Conservation (phyloP, 2,329 filamentous ascomycete species). For the Colletotrichum costaricense region DNA sequence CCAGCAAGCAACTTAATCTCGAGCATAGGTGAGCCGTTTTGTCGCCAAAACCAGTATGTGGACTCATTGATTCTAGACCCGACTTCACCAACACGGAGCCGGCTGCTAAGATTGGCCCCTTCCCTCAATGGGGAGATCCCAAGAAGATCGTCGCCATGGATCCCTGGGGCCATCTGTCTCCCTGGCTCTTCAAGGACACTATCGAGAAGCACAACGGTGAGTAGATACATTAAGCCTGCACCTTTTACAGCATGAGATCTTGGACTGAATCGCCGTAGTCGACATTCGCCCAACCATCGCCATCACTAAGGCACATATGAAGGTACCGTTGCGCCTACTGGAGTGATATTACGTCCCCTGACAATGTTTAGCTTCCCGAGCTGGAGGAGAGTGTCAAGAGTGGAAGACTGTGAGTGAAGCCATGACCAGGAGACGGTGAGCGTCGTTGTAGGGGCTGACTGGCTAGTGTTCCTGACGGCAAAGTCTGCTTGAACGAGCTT, state of each 20-base stretch:
- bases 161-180: conserved; percentile 87
- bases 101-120: conserved; percentile 88
- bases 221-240: conserved; percentile 23
- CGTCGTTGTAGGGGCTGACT: background rate
- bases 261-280: conserved; percentile 53
- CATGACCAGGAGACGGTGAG: background rate
- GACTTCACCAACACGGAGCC: conserved; percentile 85
- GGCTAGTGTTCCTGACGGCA: conserved; percentile 76
- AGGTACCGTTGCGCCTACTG: conserved; percentile 50
- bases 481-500: conserved; percentile 85
- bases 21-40: conserved; percentile 72
- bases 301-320: conserved; percentile 94
- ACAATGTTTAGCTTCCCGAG: conserved; percentile 76
- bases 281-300: conserved; percentile 93
- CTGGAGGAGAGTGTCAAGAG: conserved; percentile 87
- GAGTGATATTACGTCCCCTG: background rate
- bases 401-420: conserved; percentile 72
- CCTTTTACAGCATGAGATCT: background rate
- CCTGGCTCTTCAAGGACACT: conserved; percentile 83
- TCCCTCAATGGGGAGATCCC: conserved; percentile 87
- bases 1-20: conserved; percentile 86
- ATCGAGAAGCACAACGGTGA: conserved; percentile 79
- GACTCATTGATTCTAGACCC: conserved; percentile 51
- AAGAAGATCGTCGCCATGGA: conserved; percentile 99
- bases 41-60: background rate